Percentiles rank a stretch among this genome's conserved stretches.
Evolutionary conservation across 2,329 filamentous ascomycete genomes (phyloP).

Genomic region (Albophoma yamanashiensis): DNA sequence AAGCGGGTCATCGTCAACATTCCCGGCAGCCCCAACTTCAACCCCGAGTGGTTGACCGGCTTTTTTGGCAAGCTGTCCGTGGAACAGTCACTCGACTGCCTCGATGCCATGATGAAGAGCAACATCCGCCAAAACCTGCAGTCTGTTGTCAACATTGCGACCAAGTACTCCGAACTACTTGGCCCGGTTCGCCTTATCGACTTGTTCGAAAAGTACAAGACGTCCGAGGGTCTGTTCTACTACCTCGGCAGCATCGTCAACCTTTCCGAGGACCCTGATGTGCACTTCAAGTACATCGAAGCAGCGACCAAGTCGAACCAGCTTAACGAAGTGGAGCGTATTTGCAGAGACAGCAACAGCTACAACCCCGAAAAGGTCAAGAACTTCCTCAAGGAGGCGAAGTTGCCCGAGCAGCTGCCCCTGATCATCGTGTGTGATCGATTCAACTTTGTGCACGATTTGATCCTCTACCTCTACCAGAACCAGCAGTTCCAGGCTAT

Average conservation of each 20-base stretch:
- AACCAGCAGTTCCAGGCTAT: constrained; percentile 99
- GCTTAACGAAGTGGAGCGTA: constrained; percentile 90
- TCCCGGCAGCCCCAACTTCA: constrained; percentile 72
- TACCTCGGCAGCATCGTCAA: constrained; percentile 98
- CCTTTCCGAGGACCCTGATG: constrained; percentile 86
- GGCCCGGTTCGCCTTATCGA: constrained; percentile 83
- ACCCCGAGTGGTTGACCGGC: constrained; percentile 78
- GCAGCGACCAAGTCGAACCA: constrained; percentile 90
- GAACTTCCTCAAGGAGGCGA: constrained; percentile 98
- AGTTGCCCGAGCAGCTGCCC: constrained; percentile 82
- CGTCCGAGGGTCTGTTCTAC: constrained; percentile 93
- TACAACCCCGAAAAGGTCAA: constrained; percentile 95
- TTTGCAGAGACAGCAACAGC: constrained; percentile 85
- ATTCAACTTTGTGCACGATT: constrained; percentile 97
- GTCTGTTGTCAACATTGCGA: constrained; percentile 87
- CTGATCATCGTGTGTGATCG: constrained; percentile 98
- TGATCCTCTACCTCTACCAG: constrained; percentile 95
- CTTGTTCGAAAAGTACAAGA: constrained; percentile 95
- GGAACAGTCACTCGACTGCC: constrained; percentile 85
- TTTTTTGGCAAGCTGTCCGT: constrained; percentile 94
- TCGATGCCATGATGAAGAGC: constrained; percentile 90
- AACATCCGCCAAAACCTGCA: constrained; percentile 98
- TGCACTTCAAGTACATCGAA: constrained; percentile 99
- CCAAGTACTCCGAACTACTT: constrained; percentile 94
- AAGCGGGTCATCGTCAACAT: constrained; percentile 86